Percentiles rank a stretch among this genome's conserved stretches.
These are phyloP conservation scores for Mollisia scopiformis DNA, from an alignment of 2,329 filamentous ascomycete genomes.

Conservation along the genomic window DNA sequence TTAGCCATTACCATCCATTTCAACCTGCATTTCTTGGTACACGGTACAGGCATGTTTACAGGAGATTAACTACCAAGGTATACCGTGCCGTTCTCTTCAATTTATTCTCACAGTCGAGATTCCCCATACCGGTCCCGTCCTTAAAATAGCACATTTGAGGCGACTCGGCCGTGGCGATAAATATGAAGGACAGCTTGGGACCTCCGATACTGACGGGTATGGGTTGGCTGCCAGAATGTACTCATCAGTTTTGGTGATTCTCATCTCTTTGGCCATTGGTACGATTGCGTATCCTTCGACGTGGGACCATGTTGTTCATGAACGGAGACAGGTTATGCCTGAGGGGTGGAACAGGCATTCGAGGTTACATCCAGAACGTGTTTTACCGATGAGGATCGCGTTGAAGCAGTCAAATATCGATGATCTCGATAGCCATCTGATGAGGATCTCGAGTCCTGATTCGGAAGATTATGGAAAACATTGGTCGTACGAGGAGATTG, in stretches of 20 bases:
- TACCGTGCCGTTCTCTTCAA: neutral
- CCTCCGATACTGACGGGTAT: neutral
- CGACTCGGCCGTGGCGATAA: neutral
- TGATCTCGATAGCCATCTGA: neutral
- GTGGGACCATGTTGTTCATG: conserved; percentile 5
- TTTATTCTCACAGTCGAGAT: neutral
- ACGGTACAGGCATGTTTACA: too few species aligned
- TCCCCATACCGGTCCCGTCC: neutral
- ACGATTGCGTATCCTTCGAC: neutral
- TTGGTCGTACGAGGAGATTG: neutral
- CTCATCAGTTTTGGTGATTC: neutral
- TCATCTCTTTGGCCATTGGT: neutral
- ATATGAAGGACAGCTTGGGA: neutral
- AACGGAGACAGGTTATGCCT: neutral
- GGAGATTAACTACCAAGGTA: too few species aligned
- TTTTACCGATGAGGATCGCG: conserved; percentile 3
- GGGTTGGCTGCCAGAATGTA: neutral
- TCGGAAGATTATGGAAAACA: neutral
- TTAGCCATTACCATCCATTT: conserved; percentile 1
- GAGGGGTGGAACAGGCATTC: conserved; percentile 4
- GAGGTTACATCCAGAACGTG: neutral
- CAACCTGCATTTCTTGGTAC: neutral
- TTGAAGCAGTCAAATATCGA: neutral
- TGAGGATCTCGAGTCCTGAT: neutral
- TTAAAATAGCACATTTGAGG: neutral